Evolutionary conservation across 208 protist species (phyloP), one percentile per base, ranked within the genome.

Genomic region (Trypanosoma platydactyli): DNA sequence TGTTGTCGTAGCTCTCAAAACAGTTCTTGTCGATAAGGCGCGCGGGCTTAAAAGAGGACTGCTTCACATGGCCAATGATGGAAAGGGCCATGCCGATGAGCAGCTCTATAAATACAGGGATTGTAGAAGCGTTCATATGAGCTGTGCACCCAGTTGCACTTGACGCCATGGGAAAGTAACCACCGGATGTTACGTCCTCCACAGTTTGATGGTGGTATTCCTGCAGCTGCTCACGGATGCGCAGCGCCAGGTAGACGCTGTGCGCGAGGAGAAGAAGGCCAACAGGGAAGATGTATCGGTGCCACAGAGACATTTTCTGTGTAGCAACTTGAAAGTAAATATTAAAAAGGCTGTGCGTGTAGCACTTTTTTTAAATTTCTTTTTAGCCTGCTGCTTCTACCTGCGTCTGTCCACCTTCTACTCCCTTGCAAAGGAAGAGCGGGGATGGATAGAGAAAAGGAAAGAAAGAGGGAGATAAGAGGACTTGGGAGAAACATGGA

Each of bases 211-310:
- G 80, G 53, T 92, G 86, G 22, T 62, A 56, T 5, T 71, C 71
- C 71, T 95, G 89, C 11, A 95, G 78, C 54, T 80, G 55, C 64
- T 92, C 83, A 30, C 84, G 84, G 7, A 84, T 79, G 27, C 63
- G 66, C 40, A 83, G 75, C 4, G 86, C 83, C 50, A 86, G 75
- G 56, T 87, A 93, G 46, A 93, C 35, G 38, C 79, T 77, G 74
- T 94, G 86, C 6, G 60, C 68, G 1, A 93, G 68, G 3, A 94
- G 58, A 15, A 82, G 13, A 6, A 92, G 16, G 18, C 85, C 86
- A 45, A 88, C 22, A 51, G 83, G 83, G 53, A 92, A 88, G 11
- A 90, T 0, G 40, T 64, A 49, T 18, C 24, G 61, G 18, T 60
- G 33, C 22, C 16, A 66, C 25, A n/a, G 4, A 49, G 20, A 27